Base-by-base conservation (phyloP, 1,139 yeast genomes). In the Saccharomycopsis hybrid region DNA sequence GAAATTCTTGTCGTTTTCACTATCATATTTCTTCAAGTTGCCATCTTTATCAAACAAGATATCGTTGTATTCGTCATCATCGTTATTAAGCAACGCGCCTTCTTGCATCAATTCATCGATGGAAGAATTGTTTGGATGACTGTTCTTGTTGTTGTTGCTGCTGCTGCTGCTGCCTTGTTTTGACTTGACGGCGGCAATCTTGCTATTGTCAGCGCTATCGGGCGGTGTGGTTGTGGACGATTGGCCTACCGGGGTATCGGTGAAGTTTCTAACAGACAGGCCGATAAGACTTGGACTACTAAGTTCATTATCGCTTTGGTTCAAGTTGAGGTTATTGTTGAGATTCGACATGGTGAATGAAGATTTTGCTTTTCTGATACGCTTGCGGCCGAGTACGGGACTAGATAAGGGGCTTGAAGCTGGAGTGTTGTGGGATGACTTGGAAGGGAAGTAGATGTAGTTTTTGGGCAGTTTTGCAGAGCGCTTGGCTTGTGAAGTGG, bases 1-100 rank as follows among this genome's bases (percentile, higher is more conserved):
- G 30, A 46, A 43, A 30, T 51, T 44, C 7, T 40, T 29, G 27
- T 46, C 48, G 24, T 47, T 48, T 36, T 41, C 41, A 2, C 32
- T 24, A 13, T 46, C 49, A 29, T 42, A 42, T 5, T 43, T 29
- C n/a, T 47, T 50, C 51, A 52, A 47, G 13, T 50, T 44, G 5
- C 55, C 55, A 31, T 52, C 51, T 27, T 45, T 46, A 29, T 52
- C 55, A 33, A 52, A 48, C 13, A 52, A 41, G 11, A 48, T 43
- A 28, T 44, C 38, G 39, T 45, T 47, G 18, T 47, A 46, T 28
- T 50, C 51, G 30, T 52, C 55, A 37, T 52, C 55, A 29, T 52
- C 55, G 41, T 52, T 52, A 44, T 47, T 50, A 13, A 52, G 35
- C 27, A 52, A 41, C 4, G 55, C 55, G 3, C 55, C 55, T 31